phyloP scores from a whole-genome alignment of 768 basidiomycete genomes.

The Asterophora parasitica region DNA sequence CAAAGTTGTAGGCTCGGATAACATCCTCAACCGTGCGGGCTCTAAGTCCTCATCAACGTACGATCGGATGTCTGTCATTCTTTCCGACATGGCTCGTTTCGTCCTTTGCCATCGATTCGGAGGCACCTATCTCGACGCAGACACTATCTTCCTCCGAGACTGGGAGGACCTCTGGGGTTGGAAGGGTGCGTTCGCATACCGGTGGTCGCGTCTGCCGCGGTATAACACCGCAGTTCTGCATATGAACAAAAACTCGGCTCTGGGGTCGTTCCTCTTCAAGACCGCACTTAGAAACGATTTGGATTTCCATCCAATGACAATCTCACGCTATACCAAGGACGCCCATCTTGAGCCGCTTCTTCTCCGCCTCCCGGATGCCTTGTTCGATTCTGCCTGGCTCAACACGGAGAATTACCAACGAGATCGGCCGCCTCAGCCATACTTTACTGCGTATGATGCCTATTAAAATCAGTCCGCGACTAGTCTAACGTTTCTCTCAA shows the following conservation, averaged over 20 bases:
- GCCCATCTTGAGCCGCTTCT: slow-evolving; percentile 80
- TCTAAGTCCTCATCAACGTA: slow-evolving; percentile 83
- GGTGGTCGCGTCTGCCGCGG: slow-evolving; percentile 88
- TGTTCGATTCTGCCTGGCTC: slow-evolving; percentile 97
- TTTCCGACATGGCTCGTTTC: slow-evolving; percentile 97
- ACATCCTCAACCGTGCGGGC: slow-evolving; percentile 67
- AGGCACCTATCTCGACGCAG: slow-evolving; percentile 95
- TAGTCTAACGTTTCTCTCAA: slow-evolving; percentile 24
- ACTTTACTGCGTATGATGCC: slow-evolving; percentile 72
- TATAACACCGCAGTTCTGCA: slow-evolving; percentile 97
- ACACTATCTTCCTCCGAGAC: slow-evolving; percentile 91
- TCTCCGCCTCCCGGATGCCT: slow-evolving; percentile 86
- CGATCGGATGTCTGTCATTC: slow-evolving; percentile 86
- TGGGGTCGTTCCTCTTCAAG: slow-evolving; percentile 91
- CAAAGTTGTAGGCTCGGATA: slow-evolving; percentile 35
- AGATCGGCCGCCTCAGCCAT: slow-evolving; percentile 91
- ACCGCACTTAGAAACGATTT: slow-evolving; percentile 90
- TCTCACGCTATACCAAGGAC: slow-evolving; percentile 87
- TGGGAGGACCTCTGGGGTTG: slow-evolving; percentile 99
- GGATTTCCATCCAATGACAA: slow-evolving; percentile 97
- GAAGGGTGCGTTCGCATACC: slow-evolving; percentile 94
- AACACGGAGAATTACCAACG: slow-evolving; percentile 90
- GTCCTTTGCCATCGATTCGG: slow-evolving; percentile 96
- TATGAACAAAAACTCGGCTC: slow-evolving; percentile 87
- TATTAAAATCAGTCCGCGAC: background rate